Evolutionary conservation across 2,329 filamentous ascomycete genomes (phyloP), one percentile per base, ranked within the genome.

Genomic region (Pseudocercospora ulei): DNA sequence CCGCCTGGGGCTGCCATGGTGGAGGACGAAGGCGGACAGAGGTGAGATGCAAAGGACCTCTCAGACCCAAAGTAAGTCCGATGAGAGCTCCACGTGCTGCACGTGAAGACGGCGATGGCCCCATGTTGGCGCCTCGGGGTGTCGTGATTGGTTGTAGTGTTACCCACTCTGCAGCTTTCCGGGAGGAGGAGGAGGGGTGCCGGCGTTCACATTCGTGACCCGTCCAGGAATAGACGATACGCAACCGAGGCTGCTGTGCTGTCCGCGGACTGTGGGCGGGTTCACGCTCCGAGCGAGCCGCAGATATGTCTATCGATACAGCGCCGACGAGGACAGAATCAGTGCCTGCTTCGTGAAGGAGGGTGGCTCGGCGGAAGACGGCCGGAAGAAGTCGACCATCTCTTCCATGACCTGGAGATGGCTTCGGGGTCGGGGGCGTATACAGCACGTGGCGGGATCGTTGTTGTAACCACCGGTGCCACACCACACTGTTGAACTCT

Each of bases 331-430:
- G 2, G 80, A 86, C 52, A 64, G 61, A 27, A 66, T 88, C 17
- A 80, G 73, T 42, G 77, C 80, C 1, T 88, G 81, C 81, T 87
- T 87, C 51, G 75, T 76, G 24, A 76, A 76, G 46, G 75, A 81
- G 19, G 78, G 85, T 47, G 60, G 67, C 8, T 68, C 66, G 48
- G 68, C 68, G 7, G 42, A 51, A 16, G 47, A 56, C 1, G 56
- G 54, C 30, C 38, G 13, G 59, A 61, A 46, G 59, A 61, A 37
- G 76, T 78, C 0, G 81, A 85, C 54, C 81, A 85, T 47, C 63
- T 86, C 12, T 88, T 87, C 58, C 81, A 86, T 52, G 71, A 78
- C 46, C 63, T 87, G n/a, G 70, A 79, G 41, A 81, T 86, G 46
- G 44, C 65, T 19, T 50, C 57, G 1, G 46, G 57, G 3, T 51